A percentile compares a stretch with the other conserved stretches of the same genome.
Conservation (phyloP, 305 asterid genomes). For the Fraxinus ornus region DNA sequence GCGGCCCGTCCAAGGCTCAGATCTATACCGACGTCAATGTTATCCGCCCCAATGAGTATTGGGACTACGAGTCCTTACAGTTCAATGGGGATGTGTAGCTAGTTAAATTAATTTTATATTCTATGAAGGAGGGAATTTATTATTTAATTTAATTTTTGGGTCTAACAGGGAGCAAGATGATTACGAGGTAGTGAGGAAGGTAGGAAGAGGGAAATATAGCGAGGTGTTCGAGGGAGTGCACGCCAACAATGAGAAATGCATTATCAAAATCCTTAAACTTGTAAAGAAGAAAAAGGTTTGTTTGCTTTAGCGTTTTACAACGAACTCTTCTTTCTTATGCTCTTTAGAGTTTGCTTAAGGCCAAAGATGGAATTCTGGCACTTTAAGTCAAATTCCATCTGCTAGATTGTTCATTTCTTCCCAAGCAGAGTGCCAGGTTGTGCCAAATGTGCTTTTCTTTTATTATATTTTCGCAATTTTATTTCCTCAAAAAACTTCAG, state of each 20-base stretch:
- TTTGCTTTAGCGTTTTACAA: not conserved
- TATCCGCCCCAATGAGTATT: conserved; percentile 86
- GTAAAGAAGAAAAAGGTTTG: conserved; percentile 89
- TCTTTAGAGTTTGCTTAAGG: no score
- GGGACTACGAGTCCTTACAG: conserved; percentile 90
- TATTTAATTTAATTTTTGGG: conserved; percentile 16
- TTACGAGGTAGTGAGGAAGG: conserved; percentile 82
- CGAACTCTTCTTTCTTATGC: not conserved
- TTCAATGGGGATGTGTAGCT: conserved; percentile 86
- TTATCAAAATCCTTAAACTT: conserved; percentile 79
- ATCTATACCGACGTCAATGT: conserved; percentile 74
- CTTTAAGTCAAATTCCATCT: no score
- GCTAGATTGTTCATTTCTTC: no score
- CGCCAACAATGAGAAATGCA: conserved; percentile 63
- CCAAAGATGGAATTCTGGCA: no score
- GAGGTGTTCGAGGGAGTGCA: conserved; percentile 87
- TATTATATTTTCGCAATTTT: no score
- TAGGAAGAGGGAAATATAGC: conserved; percentile 81
- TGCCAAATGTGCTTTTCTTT: no score
- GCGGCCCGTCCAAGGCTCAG: conserved; percentile 75
- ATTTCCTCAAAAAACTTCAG: no score
- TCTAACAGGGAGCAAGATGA: conserved; percentile 72
- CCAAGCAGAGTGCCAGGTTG: no score
- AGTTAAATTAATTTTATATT: not conserved
- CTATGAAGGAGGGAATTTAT: not conserved